Conservation (phyloP, 169 alveolate species). For the Plasmodium blacklocki region DNA sequence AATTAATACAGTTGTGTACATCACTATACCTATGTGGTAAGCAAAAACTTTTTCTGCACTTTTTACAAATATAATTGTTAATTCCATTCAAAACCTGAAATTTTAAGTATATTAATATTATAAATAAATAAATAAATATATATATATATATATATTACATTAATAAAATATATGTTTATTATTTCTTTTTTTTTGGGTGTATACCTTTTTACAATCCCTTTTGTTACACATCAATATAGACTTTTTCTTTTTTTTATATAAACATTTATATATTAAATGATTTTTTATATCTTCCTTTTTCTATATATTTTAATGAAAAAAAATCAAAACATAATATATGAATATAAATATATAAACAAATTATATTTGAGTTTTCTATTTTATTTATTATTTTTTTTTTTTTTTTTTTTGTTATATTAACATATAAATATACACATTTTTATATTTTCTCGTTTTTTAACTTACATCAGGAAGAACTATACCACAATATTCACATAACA, state of each 20-base stretch:
- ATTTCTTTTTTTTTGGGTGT: conserved; percentile 1
- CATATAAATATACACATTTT: background rate
- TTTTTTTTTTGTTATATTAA: too few species aligned
- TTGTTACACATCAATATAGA: conserved; percentile 25
- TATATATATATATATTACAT: background rate
- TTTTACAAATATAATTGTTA: conserved; percentile 49
- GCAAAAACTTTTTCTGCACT: conserved; percentile 62
- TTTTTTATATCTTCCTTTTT: conserved; percentile 47
- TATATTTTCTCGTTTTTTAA: background rate
- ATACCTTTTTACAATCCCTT: conserved; percentile 53
- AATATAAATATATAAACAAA: background rate
- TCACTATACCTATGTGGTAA: conserved; percentile 35
- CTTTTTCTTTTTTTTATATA: conserved; percentile 39
- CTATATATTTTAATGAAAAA: background rate
- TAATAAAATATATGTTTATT: background rate
- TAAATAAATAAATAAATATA: background rate
- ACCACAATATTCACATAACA: conserved; percentile 54
- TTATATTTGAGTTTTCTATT: background rate
- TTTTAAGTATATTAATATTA: background rate
- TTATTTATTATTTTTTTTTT: background rate
- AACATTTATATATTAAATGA: conserved; percentile 55
- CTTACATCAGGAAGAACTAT: conserved; percentile 61
- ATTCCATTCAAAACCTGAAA: conserved; percentile 62
- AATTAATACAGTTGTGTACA: conserved; percentile 33
- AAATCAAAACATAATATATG: background rate